Evolutionary conservation across 371 early-diverging fungal genomes (phyloP).

Genomic region (Globomyces sp.): DNA sequence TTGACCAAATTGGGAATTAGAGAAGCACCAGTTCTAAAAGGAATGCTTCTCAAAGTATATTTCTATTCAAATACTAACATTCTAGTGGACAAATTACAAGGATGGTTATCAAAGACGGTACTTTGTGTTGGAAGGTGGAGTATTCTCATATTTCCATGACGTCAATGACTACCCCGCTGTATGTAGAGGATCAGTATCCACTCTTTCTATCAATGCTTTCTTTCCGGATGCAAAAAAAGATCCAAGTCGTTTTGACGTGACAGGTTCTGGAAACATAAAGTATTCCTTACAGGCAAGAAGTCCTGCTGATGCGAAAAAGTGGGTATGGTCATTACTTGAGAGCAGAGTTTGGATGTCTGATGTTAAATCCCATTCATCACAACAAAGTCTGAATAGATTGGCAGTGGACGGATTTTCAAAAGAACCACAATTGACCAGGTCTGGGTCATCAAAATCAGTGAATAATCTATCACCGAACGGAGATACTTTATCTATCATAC

Average conservation of each 20-base stretch:
- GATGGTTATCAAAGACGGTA: slow-evolving; percentile 74
- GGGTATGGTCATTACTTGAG: slow-evolving; percentile 73
- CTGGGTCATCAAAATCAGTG: too few relatives aligned
- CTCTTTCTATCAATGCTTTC: slow-evolving; percentile 62
- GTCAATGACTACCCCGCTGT: slow-evolving; percentile 67
- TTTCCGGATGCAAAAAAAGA: slow-evolving; percentile 56
- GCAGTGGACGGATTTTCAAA: background rate
- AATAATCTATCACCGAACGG: background rate
- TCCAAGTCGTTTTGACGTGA: slow-evolving; percentile 68
- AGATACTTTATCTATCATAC: background rate
- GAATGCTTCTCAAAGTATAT: slow-evolving; percentile 58
- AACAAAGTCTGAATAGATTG: background rate
- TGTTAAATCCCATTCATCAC: slow-evolving; percentile 3
- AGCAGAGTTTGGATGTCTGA: slow-evolving; percentile 62
- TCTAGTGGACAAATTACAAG: slow-evolving; percentile 76
- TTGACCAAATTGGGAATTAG: slow-evolving; percentile 1
- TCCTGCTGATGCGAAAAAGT: slow-evolving; percentile 69
- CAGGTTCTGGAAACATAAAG: slow-evolving; percentile 66
- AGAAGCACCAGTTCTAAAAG: slow-evolving; percentile 42
- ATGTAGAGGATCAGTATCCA: slow-evolving; percentile 73
- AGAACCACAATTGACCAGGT: too few relatives aligned
- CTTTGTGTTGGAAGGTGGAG: slow-evolving; percentile 75
- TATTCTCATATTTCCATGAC: slow-evolving; percentile 74
- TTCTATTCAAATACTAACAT: background rate
- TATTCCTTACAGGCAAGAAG: slow-evolving; percentile 66